These are phyloP conservation scores for Aspergillus bombycis DNA, from an alignment of 2,329 filamentous ascomycete species.

Conservation along the genomic window DNA sequence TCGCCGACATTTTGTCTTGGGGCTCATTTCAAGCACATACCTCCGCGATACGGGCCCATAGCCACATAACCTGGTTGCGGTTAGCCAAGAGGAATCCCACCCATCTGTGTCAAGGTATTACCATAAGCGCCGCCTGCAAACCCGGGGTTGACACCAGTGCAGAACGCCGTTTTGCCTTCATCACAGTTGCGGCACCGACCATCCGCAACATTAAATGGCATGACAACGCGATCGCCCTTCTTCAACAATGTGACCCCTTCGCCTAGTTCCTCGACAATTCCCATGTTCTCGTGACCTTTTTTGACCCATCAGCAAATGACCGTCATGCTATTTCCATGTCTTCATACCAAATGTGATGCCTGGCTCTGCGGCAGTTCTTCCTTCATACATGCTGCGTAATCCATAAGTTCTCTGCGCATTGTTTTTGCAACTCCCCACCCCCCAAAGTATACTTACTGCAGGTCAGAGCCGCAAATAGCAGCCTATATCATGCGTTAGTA, in stretches of 20 bases:
- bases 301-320: not conserved
- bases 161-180: conserved; percentile 66
- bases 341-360: conserved; percentile 60
- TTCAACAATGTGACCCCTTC: conserved; percentile 63
- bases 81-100: not conserved
- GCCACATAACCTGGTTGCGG: conserved; percentile 49
- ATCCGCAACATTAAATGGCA: conserved; percentile 68
- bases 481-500: conserved; percentile 17
- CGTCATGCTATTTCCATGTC: not conserved
- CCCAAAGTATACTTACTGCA: conserved; percentile 38
- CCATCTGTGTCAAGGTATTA: conserved; percentile 24
- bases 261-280: conserved; percentile 59
- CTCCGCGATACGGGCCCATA: conserved; percentile 52
- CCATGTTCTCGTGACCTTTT: conserved; percentile 63
- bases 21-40: conserved; percentile 20
- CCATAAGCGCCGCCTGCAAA: conserved; percentile 65
- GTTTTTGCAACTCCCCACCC: conserved; percentile 23
- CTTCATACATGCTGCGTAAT: conserved; percentile 61
- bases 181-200: conserved; percentile 67
- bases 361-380: conserved; percentile 63
- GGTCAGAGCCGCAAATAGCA: conserved; percentile 59
- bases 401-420: conserved; percentile 38
- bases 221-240: conserved; percentile 65
- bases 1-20: not conserved
- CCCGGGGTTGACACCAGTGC: conserved; percentile 64